These are phyloP conservation scores for Plasmodium inui DNA, from an alignment of 169 alveolate genomes.

Conservation along the genomic window DNA sequence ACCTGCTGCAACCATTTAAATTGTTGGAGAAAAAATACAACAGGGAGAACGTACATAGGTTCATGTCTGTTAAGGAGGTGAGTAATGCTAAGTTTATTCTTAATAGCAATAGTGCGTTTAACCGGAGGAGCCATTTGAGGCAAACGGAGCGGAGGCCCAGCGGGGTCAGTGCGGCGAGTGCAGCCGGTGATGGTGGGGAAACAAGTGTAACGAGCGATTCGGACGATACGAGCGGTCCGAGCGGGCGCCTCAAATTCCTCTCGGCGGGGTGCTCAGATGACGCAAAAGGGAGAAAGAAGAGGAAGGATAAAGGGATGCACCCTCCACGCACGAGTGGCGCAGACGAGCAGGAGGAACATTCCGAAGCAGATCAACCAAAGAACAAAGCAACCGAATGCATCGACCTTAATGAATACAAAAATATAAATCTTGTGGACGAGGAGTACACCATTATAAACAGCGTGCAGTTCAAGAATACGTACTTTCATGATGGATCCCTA, in stretches of 20 bases:
- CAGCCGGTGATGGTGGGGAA: not conserved
- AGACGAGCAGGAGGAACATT: not conserved
- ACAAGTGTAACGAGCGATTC: not conserved
- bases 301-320: not conserved
- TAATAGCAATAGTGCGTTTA: slow-evolving; percentile 20
- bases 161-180: not conserved
- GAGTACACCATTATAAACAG: slow-evolving; percentile 67
- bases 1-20: slow-evolving; percentile 77
- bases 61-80: slow-evolving; percentile 48
- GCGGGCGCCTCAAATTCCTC: not conserved
- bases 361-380: not conserved
- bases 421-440: slow-evolving; percentile 42
- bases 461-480: slow-evolving; percentile 74
- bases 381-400: slow-evolving; percentile 12
- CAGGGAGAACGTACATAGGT: slow-evolving; percentile 47
- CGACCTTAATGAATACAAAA: slow-evolving; percentile 26
- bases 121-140: not conserved
- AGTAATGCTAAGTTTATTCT: slow-evolving; percentile 30
- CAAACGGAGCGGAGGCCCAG: not conserved
- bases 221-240: too few relatives aligned
- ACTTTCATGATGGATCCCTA: slow-evolving; percentile 81
- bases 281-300: not conserved
- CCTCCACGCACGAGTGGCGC: not conserved
- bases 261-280: not conserved
- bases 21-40: slow-evolving; percentile 76